Evolutionary conservation across 345 rosid genomes (phyloP), one percentile per base, ranked within the genome.

Genomic region (Theobroma cacao): DNA sequence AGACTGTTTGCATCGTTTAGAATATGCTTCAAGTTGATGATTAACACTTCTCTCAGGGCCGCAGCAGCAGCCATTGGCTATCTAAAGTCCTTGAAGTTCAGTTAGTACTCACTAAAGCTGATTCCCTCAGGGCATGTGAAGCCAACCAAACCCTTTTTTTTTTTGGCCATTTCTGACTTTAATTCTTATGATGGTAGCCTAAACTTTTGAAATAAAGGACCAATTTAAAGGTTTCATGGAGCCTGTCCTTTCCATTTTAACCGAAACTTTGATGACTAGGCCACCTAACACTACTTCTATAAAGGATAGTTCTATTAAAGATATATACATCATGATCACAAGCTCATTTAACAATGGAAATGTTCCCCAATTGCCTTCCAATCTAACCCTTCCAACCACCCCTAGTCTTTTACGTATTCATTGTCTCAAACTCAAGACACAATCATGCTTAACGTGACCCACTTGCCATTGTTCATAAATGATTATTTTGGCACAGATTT

Each of bases 401-500:
- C 81, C 88, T 77, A 84, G 80, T 72, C 79, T 79, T 78, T 61
- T 77, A 12, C 66, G 31, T 34, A 48, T 63, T 48, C 47, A 77
- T 43, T 24, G 56, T 66, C 79, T 79, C 59, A 79, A 81, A 67
- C 78, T 41, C 65, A 30, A 77, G 84, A 87, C 92, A 89, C 79
- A 89, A 90, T 90, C 85, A 90, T 89, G 83, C 53, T 75, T 56
- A 79, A 77, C 52, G 24, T 62, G 84, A 78, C 88, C 88, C 87
- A 82, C 82, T 79, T 79, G 79, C 78, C 80, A 81, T 72, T 79
- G 52, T 75, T 70, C 86, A 63, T 83, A 83, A 80, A 77, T 86
- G 77, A 72, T 36, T 80, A 15, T 80, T 80, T 76, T 76, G 62
- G 77, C 80, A 60, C 77, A 66, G 75, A 34, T 4, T 72, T 74